phyloP scores from a whole-genome alignment of 306 rosid genomes.

The Rosa persica region DNA sequence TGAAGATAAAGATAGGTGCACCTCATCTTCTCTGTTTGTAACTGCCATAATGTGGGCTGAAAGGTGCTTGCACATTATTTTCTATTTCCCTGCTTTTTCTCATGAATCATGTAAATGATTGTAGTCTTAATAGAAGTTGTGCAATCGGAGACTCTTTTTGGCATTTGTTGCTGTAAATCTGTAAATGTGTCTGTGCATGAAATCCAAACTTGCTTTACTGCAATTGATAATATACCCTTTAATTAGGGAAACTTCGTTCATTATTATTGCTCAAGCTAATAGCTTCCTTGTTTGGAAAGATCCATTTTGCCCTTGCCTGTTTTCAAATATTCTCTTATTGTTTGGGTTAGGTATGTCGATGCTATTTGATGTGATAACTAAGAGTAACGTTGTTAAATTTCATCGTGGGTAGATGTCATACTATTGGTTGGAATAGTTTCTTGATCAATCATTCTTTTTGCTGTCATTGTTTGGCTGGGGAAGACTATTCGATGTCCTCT shows the following conservation, averaged over 20 bases:
- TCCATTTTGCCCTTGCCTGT: not conserved
- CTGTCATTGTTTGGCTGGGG: not conserved
- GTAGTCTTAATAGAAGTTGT: conserved; percentile 30
- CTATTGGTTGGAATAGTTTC: not conserved
- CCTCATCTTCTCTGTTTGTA: conserved; percentile 20
- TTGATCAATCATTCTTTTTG: too few species aligned
- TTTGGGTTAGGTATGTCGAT: not conserved
- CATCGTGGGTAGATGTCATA: not conserved
- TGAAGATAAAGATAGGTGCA: conserved; percentile 14
- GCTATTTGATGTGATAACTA: not conserved
- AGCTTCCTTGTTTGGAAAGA: not conserved
- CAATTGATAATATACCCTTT: conserved; percentile 2
- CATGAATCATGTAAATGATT: conserved; percentile 41
- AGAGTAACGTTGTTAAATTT: not conserved
- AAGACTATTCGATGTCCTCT: too few species aligned
- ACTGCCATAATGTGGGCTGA: conserved; percentile 27
- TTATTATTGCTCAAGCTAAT: not conserved
- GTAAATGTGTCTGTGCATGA: conserved; percentile 36
- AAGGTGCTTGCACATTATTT: conserved; percentile 11
- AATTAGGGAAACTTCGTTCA: not conserved
- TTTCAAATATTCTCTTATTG: not conserved
- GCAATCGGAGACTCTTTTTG: conserved; percentile 6
- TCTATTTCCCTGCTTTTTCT: conserved; percentile 20
- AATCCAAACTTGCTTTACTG: conserved; percentile 18
- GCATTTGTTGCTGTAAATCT: conserved; percentile 33